These are phyloP conservation scores for Choanephora cucurbitarum DNA, from an alignment of 371 early-diverging fungal species.

Conservation along the genomic window DNA sequence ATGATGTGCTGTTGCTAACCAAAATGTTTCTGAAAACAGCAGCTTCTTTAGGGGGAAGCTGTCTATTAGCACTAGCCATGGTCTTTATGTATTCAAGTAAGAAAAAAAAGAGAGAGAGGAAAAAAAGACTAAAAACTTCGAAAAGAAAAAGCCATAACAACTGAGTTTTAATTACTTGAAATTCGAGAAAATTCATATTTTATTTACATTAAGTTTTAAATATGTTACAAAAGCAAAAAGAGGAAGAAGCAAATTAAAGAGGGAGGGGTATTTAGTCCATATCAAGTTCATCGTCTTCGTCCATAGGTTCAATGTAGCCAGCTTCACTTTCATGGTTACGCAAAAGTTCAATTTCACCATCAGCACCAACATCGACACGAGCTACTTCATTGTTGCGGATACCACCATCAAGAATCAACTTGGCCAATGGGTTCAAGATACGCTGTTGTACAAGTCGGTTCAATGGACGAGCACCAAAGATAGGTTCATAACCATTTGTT, in stretches of 20 bases:
- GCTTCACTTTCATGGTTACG: constrained; percentile 53
- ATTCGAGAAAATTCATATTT: neutral
- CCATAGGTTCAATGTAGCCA: constrained; percentile 42
- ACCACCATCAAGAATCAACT: constrained; percentile 76
- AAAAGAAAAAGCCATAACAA: neutral
- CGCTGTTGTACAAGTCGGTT: constrained; percentile 84
- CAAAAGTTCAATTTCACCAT: constrained; percentile 32
- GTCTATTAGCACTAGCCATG: constrained; percentile 17
- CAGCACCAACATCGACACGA: constrained; percentile 39
- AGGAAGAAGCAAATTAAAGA: too few species aligned
- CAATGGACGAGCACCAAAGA: constrained; percentile 85
- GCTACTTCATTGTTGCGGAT: constrained; percentile 69
- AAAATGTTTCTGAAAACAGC: constrained; percentile 75
- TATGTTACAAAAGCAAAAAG: neutral
- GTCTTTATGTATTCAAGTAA: neutral
- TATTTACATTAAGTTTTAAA: neutral
- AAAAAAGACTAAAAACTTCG: neutral
- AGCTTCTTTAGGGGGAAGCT: constrained; percentile 79
- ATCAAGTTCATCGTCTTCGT: constrained; percentile 42
- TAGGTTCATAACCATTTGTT: constrained; percentile 77
- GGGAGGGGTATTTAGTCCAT: constrained; percentile 27
- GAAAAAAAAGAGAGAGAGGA: neutral
- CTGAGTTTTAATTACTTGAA: neutral
- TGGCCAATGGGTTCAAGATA: constrained; percentile 80
- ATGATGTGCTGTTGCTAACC: too few species aligned